Evolutionary conservation across 2,329 filamentous ascomycete species (phyloP).

Genomic region (Cladosporium oxysporum): DNA sequence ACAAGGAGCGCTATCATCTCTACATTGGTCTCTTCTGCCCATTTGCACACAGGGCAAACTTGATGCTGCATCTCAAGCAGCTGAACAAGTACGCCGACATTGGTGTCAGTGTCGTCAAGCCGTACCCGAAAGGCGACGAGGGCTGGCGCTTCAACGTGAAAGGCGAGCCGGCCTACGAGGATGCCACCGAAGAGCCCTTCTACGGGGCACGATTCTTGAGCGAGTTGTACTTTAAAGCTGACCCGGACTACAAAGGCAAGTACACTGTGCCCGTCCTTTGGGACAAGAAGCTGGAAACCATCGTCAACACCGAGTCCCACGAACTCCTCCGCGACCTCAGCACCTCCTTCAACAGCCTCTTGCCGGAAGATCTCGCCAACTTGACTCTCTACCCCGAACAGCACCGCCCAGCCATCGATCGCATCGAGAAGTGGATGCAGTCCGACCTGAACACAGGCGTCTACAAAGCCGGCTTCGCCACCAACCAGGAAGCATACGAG

Average conservation of each 20-base stretch:
- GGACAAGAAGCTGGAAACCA: conserved; percentile 58
- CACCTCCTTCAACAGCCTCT: conserved; percentile 55
- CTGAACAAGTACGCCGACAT: conserved; percentile 53
- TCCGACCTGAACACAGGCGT: conserved; percentile 60
- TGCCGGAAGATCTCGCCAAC: conserved; percentile 43
- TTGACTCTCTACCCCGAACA: conserved; percentile 57
- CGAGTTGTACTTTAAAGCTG: conserved; percentile 63
- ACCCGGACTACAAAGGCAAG: conserved; percentile 60
- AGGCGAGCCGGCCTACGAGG: conserved; percentile 50
- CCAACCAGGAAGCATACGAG: conserved; percentile 58
- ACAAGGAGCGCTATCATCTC: conserved; percentile 56
- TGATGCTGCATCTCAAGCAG: conserved; percentile 60
- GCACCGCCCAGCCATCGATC: conserved; percentile 54
- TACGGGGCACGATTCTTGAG: conserved; percentile 60
- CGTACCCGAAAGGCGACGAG: conserved; percentile 69
- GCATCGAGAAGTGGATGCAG: conserved; percentile 56
- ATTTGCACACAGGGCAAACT: conserved; percentile 62
- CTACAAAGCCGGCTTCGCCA: conserved; percentile 63
- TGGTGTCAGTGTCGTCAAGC: conserved; percentile 60
- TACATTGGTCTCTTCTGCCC: conserved; percentile 66
- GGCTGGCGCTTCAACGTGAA: conserved; percentile 59
- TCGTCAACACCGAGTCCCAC: conserved; percentile 63
- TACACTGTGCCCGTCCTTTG: conserved; percentile 64
- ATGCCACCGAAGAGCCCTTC: conserved; percentile 60
- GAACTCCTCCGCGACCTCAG: conserved; percentile 62